Evolutionary conservation across 2,329 filamentous ascomycete genomes (phyloP), one percentile per base, ranked within the genome.

Genomic region (Aureobasidium sp.): DNA sequence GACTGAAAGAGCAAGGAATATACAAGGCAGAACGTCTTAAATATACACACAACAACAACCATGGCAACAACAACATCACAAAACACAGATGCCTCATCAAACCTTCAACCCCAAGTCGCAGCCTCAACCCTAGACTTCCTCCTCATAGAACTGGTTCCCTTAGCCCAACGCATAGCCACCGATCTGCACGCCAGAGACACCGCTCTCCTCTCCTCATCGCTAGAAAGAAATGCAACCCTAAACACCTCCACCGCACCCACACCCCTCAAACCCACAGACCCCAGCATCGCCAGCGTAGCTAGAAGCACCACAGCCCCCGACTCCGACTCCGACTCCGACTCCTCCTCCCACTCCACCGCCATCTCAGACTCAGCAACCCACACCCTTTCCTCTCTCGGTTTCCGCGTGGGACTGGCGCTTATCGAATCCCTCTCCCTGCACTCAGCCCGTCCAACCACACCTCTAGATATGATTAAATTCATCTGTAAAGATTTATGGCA

Each of bases 401-500:
- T 97, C 76, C 81, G 94, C 42, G 94, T 99, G 61, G 94, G 94
- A 0, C 84, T 96, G 76, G 94, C 94, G 0, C 81, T 97, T 62
- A 91, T 92, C 25, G 94, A 99, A 77, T 83, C 91, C 1, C 45
- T 48, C 2, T 48, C 45, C 90, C 95, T n/a, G 1, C 32, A 30
- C 9, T 25, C 13, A 6, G 25, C 44, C 9, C 89, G 91, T 53
- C 95, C 97, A 72, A 90, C 88, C 64, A 91, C 96, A 69, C 92
- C 92, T 3, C 84, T 99, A 45, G 94, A 97, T 72, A 89, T 92
- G 54, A 99, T 99, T 73, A 99, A 99, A 74, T 97, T 99, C 71
- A 81, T 99, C 54, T 99, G 94, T 83, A 99, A 99, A 79, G 94
- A 99, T 74, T 81, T 99, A 47, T 99, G 94, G 94, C 91, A 86